phyloP scores from a whole-genome alignment of 2,329 filamentous ascomycete species.

The Cladophialophora immunda region DNA sequence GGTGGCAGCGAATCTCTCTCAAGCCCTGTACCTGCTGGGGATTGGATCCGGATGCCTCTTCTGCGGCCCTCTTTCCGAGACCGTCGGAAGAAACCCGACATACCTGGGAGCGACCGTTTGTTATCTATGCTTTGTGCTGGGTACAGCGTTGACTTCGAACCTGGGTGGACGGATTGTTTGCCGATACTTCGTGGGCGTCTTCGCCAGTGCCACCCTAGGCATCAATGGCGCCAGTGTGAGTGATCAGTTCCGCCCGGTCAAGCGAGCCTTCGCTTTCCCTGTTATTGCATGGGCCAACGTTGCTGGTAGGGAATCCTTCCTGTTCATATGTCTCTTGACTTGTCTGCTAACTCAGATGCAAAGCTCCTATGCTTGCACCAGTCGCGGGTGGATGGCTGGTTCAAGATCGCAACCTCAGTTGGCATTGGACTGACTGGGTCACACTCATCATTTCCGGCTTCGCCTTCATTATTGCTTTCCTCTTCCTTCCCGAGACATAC shows the following conservation, averaged over 20 bases:
- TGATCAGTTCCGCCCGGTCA: slow-evolving; percentile 10
- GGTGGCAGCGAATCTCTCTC: slow-evolving; percentile 53
- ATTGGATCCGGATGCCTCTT: slow-evolving; percentile 60
- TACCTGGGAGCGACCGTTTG: slow-evolving; percentile 58
- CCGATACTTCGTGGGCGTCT: slow-evolving; percentile 14
- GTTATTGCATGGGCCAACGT: slow-evolving; percentile 17
- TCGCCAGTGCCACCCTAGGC: slow-evolving; percentile 13
- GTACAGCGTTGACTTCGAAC: slow-evolving; percentile 55
- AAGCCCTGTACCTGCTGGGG: slow-evolving; percentile 51
- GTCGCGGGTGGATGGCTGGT: slow-evolving; percentile 40
- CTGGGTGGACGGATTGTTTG: slow-evolving; percentile 58
- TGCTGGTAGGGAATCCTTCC: slow-evolving; percentile 9
- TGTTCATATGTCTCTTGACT: slow-evolving; percentile 57
- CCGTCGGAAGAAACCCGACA: slow-evolving; percentile 58
- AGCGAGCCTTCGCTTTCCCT: slow-evolving; percentile 9
- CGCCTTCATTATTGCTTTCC: neutral
- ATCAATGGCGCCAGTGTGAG: slow-evolving; percentile 44
- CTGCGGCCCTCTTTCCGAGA: slow-evolving; percentile 61
- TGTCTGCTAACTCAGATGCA: neutral
- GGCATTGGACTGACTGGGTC: slow-evolving; percentile 18
- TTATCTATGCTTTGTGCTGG: slow-evolving; percentile 62
- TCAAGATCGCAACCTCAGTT: neutral
- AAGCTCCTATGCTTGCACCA: slow-evolving; percentile 1
- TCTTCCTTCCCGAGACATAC: slow-evolving; percentile 22
- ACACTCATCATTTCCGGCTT: slow-evolving; percentile 12